Percentiles rank a stretch among this genome's conserved stretches.
These are phyloP conservation scores for Microsporum ferrugineum DNA, from an alignment of 2,329 filamentous ascomycete species.

Conservation along the genomic window DNA sequence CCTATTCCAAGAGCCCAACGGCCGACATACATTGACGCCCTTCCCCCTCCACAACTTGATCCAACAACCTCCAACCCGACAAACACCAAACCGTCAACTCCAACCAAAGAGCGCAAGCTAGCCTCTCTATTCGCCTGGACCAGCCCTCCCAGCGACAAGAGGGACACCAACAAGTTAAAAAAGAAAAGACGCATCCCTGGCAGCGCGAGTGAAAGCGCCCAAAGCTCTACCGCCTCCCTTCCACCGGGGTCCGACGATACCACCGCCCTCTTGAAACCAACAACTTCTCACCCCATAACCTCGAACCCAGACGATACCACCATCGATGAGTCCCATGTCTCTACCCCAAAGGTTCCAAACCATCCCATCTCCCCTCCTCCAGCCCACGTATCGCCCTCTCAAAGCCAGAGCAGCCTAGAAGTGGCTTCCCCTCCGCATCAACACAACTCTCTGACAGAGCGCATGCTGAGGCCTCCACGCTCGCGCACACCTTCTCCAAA, in stretches of 20 bases:
- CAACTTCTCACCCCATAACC: constrained; percentile 17
- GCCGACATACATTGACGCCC: not conserved
- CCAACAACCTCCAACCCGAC: constrained; percentile 18
- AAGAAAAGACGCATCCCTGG: constrained; percentile 69
- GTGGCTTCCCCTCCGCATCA: constrained; percentile 4
- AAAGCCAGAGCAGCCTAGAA: constrained; percentile 3
- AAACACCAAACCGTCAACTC: constrained; percentile 34
- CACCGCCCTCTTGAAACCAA: constrained; percentile 31
- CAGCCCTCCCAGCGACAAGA: constrained; percentile 50
- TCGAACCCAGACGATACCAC: not conserved
- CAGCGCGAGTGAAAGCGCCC: constrained; percentile 72
- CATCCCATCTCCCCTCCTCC: constrained; percentile 17
- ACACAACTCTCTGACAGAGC: constrained; percentile 33
- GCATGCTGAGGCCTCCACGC: constrained; percentile 51
- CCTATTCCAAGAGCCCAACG: not conserved
- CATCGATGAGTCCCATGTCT: constrained; percentile 22
- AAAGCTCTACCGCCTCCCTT: constrained; percentile 80
- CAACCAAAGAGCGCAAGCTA: constrained; percentile 55
- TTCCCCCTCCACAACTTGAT: not conserved
- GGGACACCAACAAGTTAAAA: constrained; percentile 72
- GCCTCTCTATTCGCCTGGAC: constrained; percentile 57
- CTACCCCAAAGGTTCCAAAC: constrained; percentile 26
- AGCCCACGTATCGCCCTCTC: constrained; percentile 15
- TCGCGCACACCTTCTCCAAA: constrained; percentile 61
- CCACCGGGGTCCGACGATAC: constrained; percentile 33